phyloP scores from a whole-genome alignment of 1,139 yeast genomes.

The Wickerhamomyces sp. region DNA sequence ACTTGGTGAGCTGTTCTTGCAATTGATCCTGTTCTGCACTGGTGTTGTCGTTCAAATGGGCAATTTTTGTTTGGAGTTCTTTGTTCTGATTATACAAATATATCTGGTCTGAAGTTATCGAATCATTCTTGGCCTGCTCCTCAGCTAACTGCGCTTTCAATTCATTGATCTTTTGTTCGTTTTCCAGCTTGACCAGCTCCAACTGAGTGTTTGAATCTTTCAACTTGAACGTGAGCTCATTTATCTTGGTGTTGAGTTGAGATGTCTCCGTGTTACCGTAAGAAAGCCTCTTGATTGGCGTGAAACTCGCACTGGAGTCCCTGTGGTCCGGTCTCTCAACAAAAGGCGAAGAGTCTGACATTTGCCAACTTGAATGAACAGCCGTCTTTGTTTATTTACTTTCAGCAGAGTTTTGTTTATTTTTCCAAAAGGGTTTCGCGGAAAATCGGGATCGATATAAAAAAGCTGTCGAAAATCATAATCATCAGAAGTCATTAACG shows the following conservation, averaged over 20 bases:
- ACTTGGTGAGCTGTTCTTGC: conserved; percentile 19
- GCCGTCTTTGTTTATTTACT: not conserved
- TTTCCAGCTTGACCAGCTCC: conserved; percentile 27
- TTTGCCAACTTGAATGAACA: conserved; percentile 3
- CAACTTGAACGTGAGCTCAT: conserved; percentile 30
- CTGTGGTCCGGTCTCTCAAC: conserved; percentile 1
- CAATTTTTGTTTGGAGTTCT: conserved; percentile 28
- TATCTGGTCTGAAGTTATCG: conserved; percentile 33
- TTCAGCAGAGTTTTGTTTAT: too few relatives aligned
- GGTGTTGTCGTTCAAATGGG: conserved; percentile 25
- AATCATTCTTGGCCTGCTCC: conserved; percentile 18
- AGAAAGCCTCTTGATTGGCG: not conserved
- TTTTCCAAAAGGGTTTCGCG: too few relatives aligned
- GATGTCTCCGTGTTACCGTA: not conserved
- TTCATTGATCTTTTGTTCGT: conserved; percentile 28
- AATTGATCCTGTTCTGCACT: conserved; percentile 19
- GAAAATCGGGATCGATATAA: not conserved
- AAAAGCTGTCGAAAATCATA: not conserved
- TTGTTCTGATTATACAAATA: conserved; percentile 37
- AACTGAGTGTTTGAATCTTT: conserved; percentile 25
- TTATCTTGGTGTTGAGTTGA: conserved; percentile 13
- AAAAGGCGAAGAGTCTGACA: not conserved
- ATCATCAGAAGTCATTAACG: too few relatives aligned
- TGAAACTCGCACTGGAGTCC: too few relatives aligned
- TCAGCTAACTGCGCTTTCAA: conserved; percentile 26